phyloP scores from a whole-genome alignment of 805 yeast genomes.

The Candida bentonensis region DNA sequence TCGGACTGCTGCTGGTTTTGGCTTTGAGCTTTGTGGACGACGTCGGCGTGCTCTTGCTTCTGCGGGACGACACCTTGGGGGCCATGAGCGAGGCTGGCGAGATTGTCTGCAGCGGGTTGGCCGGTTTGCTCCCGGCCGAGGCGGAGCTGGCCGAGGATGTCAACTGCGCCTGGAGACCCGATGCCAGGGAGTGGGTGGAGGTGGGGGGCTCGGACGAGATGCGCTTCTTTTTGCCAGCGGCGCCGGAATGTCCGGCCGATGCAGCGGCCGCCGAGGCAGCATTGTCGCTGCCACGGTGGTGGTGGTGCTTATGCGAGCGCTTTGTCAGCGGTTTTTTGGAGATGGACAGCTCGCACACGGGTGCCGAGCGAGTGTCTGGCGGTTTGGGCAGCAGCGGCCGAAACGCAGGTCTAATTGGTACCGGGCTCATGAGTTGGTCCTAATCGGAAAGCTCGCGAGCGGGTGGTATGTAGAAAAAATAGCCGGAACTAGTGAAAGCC shows the following conservation, averaged over 20 bases:
- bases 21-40: neutral
- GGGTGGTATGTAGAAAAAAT: too few relatives aligned
- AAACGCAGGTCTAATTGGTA: constrained; percentile 22
- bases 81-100: constrained; percentile 8
- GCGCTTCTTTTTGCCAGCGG: constrained; percentile 3
- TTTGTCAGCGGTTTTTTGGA: neutral
- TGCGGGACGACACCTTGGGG: neutral
- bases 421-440: constrained; percentile 6
- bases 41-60: neutral
- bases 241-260: neutral
- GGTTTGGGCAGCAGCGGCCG: constrained; percentile 24
- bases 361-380: neutral
- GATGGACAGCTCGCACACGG: neutral
- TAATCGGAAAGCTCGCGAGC: too few relatives aligned
- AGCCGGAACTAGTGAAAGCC: too few relatives aligned
- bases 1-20: neutral
- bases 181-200: neutral
- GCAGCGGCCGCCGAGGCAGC: neutral
- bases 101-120: constrained; percentile 3
- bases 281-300: neutral
- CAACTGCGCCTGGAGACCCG: too few relatives aligned
- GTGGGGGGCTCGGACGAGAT: constrained; percentile 1
- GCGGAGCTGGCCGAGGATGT: constrained; percentile 5
- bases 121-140: neutral
- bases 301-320: constrained; percentile 1